Evolutionary conservation across 306 rosid genomes (phyloP), one percentile per base, ranked within the genome.

Genomic region (Mimosa pudica): DNA sequence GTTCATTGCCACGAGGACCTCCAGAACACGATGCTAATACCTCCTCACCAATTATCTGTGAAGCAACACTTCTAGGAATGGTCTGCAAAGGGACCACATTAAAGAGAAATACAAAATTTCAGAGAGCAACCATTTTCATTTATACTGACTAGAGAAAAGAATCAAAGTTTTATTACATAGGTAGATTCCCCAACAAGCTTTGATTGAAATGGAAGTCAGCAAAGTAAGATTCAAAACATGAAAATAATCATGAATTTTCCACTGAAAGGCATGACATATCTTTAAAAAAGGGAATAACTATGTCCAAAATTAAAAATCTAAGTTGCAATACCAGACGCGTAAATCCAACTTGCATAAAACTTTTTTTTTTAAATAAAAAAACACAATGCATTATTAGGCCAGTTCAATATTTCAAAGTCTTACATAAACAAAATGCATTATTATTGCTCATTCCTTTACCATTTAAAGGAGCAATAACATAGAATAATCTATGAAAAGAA

Each of bases 1-100:
- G 92, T 91, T 95, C 88, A 87, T 91, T 91, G 78, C 97, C 95
- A 66, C 93, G 97, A 13, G 97, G 97, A 7, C 95, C 95, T 0
- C 88, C 78, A 71, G 90, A 78, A 85, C 96, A 95, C 36, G 92
- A 89, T 75, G 96, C 89, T 73, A 95, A 83, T 70, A 90, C 79
- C 87, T 91, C 98, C 81, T 90, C 92, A 24, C 89, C 83, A 72
- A 93, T 82, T 67, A 92, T 89, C 69, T 85, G 87, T 58, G 97
- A 85, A 69, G 92, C 85, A 75, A 86, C 81, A 77, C 82, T 67
- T 3, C 94, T 91, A 63, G 92, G 79, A 75, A 88, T 81, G 54
- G 94, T 86, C 92, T 88, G 88, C 85, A 88, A 82, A 46, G 16
- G 65, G 44, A 51, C 81, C 54, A 71, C 47, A 63, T 68, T 38